Base-by-base conservation (phyloP, 371 early-diverging fungal genomes). In the Capillidium rhysosporum region DNA sequence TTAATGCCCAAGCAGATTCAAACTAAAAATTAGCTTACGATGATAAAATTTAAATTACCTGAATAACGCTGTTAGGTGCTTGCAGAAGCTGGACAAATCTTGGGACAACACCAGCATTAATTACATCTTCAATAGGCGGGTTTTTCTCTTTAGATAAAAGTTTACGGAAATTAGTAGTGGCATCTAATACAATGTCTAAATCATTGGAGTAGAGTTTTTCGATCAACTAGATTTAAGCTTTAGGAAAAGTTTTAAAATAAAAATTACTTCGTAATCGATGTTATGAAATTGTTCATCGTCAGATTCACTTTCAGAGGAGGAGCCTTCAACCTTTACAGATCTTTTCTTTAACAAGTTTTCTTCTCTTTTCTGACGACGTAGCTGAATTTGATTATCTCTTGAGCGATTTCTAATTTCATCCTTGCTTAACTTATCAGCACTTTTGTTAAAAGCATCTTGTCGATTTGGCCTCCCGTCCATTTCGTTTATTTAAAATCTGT, bases 1-100 rank as follows among this genome's bases (percentile, higher is more conserved):
- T 99, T 59, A 99, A 73, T 38, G 97, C 98, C 99, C 99, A 99
- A 16, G 98, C 98, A 54, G 98, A 87, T 70, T 99, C 99, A 66
- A 98, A 94, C 88, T 95, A 75, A 26, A 53, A 40, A 23, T 52
- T 40, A 23, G 52, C 18, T 14, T 21, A 25, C 18, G 31, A 1
- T 7, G 9, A 23, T 20, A 10, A 30, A 1, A 31, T 26, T 59
- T 54, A 41, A 54, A 61, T 57, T 75, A 92, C 95, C 80, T 93
- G 97, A 58, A 93, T 76, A 45, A 84, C 65, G 5, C 83, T 65
- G 67, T 93, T 73, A 23, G 69, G 76, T 46, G 79, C 77, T 52
- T 74, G 65, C 56, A 98, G 69, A 59, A 99, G 92, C 67, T 95
- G 84, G 34, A 98, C 92, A 69, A 98, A 95, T 49, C 85, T 75